Evolutionary conservation across 345 rosid genomes (phyloP), one percentile per base, ranked within the genome.

Genomic region (Kandelia obovata): DNA sequence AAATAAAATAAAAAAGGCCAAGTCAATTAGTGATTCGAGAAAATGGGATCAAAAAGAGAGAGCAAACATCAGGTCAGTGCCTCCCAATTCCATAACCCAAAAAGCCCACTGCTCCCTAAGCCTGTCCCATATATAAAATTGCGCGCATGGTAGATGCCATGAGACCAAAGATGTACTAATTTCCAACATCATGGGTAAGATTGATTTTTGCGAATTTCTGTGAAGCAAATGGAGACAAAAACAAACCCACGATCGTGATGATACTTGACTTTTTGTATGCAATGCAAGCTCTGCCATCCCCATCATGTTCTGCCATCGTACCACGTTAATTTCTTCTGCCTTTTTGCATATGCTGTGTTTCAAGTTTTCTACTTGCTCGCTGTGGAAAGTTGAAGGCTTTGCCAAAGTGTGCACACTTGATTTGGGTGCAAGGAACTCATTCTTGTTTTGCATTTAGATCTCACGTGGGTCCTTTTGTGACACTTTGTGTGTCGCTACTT

Each of bases 381-480:
- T 53, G 43, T 30, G 15, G 55, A 53, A 67, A 15, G 39, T 46
- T 3, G 6, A 64, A 53, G 46, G 58, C 47, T 34, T 53, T 32
- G 39, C 3, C 21, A 11, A 11, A 5, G 16, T 28, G 34, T 26
- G 57, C 15, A n/a, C 5, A 46, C 31, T 52, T 64, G 63, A 27
- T 25, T 30, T 66, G 65, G 67, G 52, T 39, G 66, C 67, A 15
- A 23, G 10, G 30, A 10, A 39, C 62, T 71, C 35, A 26, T 30
- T 62, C 47, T 52, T 63, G 70, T 23, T 39, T 30, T 23, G 25
- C 25, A 26, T 53, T 76, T 13, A 59, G 78, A 72, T 71, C 72
- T 75, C 64, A 69, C 53, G 62, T 74, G 80, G 87, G 74, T 71
- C 79, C 27, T 3, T 3, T 15, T 31, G 2, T 0, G 31, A 65